phyloP scores from a whole-genome alignment of 331 rosid genomes.

The Rosa hybrid region DNA sequence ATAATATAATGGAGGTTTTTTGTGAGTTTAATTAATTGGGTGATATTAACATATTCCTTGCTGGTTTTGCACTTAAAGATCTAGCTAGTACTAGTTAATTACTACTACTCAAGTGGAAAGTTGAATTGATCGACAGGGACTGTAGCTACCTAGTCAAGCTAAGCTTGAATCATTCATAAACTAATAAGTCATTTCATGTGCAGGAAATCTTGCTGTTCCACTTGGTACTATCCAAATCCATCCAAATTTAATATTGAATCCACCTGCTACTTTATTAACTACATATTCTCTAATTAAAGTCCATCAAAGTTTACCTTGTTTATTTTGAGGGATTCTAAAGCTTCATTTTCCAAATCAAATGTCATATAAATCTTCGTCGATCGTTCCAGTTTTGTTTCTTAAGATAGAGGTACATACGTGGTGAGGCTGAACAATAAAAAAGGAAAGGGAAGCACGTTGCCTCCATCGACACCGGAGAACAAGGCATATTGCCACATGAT shows the following conservation, averaged over 20 bases:
- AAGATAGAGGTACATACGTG: conserved; percentile 1
- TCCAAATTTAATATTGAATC: not conserved
- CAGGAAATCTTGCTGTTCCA: conserved; percentile 25
- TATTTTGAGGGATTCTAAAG: not conserved
- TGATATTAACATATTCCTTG: not conserved
- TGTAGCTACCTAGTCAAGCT: not conserved
- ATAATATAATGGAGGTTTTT: not conserved
- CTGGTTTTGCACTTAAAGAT: conserved; percentile 4
- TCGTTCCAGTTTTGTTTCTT: not conserved
- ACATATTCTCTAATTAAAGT: not conserved
- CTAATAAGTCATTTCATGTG: not conserved
- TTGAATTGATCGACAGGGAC: not conserved
- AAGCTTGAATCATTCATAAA: conserved; percentile 1
- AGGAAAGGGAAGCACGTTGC: conserved; percentile 32
- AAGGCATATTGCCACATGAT: conserved; percentile 55
- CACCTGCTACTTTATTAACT: not conserved
- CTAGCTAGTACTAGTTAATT: not conserved
- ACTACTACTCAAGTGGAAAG: not conserved
- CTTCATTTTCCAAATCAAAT: not conserved
- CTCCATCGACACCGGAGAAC: conserved; percentile 34
- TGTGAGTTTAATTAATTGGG: not conserved
- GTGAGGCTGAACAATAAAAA: not conserved
- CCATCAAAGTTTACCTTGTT: not conserved
- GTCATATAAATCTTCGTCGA: not conserved
- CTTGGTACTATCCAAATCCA: conserved; percentile 22